Evolutionary conservation across 495 filamentous ascomycete species (phyloP), one percentile per base, ranked within the genome.

Genomic region (Glonium stellatum): DNA sequence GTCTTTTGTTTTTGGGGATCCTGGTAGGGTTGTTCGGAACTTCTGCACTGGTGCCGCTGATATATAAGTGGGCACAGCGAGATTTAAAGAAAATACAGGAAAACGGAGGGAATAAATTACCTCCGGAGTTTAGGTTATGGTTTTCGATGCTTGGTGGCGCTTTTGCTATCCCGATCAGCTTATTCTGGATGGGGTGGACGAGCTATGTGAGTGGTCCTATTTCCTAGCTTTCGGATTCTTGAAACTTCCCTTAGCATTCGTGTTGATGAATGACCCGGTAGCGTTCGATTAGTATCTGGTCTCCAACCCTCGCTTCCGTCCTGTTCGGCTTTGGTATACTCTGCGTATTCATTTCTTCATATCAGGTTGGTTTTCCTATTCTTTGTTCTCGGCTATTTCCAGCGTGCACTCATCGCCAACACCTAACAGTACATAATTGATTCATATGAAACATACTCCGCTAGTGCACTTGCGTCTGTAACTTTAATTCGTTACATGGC

Each of bases 171-270:
- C 82, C 83, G 0, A 73, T 82, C 37, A 70, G 69, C 27, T 65
- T 85, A n/a, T 85, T 85, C 67, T 85, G 82, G 82, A 79, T 86
- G 72, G 83, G 77, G 1, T 82, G 82, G 81, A 79, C 76, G 2
- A 75, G 74, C 46, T 76, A 80, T 60, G 50, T 48, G 18, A 48
- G 44, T 22, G 13, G 18, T 59, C 5, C 1, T 19, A 9, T 15
- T 48, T 0, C 18, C 18, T 9, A 18, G 22, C 18, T 48, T 19
- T n/a, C 9, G 6, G 1, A 15, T n/a, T n/a, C 5, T 48, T 48
- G 27, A 31, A 6, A 6, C 27, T 48, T 18, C 5, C 44, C 5
- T 15, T 9, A 8, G 5, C 6, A 8, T 0, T 48, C 6, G 15
- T 48, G 44, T 15, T 48, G 22, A 48, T 48, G 6, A 8, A 22